Conservation (phyloP, 306 rosid genomes). For the Ammopiptanthus mongolicus region DNA sequence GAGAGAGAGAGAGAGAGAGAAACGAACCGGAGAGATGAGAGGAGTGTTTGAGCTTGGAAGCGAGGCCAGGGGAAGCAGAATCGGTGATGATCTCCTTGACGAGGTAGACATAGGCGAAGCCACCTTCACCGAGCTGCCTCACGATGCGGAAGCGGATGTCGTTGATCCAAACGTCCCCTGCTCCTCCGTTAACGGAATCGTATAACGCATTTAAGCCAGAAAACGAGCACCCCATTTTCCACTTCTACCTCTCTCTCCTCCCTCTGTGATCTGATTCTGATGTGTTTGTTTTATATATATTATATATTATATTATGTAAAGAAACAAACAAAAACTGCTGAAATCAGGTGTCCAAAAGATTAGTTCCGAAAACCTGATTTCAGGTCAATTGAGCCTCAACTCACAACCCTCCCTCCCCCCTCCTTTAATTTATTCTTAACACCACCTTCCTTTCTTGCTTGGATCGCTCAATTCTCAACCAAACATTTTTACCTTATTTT, state of each 20-base stretch:
- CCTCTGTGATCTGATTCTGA: neutral
- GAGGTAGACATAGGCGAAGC: constrained; percentile 80
- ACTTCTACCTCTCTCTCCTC: neutral
- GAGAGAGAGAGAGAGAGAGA: neutral
- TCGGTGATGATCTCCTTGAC: constrained; percentile 72
- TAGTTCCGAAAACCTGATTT: constrained; percentile 49
- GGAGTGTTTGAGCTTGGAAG: constrained; percentile 68
- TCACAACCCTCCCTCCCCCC: neutral
- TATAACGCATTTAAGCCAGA: constrained; percentile 86
- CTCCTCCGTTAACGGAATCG: constrained; percentile 91
- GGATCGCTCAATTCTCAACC: constrained; percentile 38
- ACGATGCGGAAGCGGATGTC: constrained; percentile 84
- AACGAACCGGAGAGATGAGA: constrained; percentile 72
- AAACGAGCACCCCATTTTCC: constrained; percentile 85
- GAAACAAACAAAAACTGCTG: neutral
- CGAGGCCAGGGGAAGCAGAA: constrained; percentile 44
- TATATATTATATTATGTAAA: neutral
- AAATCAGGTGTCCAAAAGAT: constrained; percentile 36
- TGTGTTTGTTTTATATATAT: neutral
- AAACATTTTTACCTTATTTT: constrained; percentile 18
- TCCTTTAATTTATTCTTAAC: neutral
- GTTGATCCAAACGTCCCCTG: constrained; percentile 95
- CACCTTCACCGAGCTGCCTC: constrained; percentile 98
- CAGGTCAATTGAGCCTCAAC: constrained; percentile 26
- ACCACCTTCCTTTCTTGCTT: neutral